Base-by-base conservation (phyloP, 768 basidiomycete species). In the Suillus subalutaceus region DNA sequence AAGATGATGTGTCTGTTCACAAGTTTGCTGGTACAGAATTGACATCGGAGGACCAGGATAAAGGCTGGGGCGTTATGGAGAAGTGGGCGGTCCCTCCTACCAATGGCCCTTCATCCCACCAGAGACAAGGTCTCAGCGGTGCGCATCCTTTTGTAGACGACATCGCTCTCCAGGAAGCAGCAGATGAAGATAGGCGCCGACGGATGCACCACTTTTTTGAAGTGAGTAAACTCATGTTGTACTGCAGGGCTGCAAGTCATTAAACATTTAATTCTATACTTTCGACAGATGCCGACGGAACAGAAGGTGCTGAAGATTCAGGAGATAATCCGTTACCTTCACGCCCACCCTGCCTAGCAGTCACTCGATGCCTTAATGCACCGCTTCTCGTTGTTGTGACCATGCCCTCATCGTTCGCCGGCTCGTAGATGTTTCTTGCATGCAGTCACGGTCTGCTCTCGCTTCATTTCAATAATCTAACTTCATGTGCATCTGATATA, bases 281-380 rank as follows among this genome's bases (percentile, higher is more conserved):
- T 35, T 37, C 66, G 18, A n/a, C 65, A 88, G 88, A 83, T 89
- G 81, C 74, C 85, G 3, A 84, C 87, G 4, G 76, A 87, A 35
- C 79, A 86, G 50, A 88, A 88, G 68, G 69, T 88, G 1, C 69
- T 78, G 63, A 82, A 82, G 66, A 89, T 88, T 32, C 72, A 83
- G 59, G 84, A 85, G 67, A 75, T 84, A 8, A 81, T 88, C 66
- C 77, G 75, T 41, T 76, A 75, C 62, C 74, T 87, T 23, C 79
- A 69, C 41, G 67, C 65, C 59, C 66, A 72, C 15, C 65, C 46
- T 52, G 52, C 55, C 43, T 58, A 62, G 60, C 43, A 44, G 41
- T 32, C 18, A 20, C 20, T 59, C 40, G 16, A 30, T 41, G n/a
- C 35, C 32, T 56, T 13, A 7, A 7, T 43, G 9, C 10, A 5